Conservation (phyloP, 441 rosid genomes). For the Gossypium trilobum region DNA sequence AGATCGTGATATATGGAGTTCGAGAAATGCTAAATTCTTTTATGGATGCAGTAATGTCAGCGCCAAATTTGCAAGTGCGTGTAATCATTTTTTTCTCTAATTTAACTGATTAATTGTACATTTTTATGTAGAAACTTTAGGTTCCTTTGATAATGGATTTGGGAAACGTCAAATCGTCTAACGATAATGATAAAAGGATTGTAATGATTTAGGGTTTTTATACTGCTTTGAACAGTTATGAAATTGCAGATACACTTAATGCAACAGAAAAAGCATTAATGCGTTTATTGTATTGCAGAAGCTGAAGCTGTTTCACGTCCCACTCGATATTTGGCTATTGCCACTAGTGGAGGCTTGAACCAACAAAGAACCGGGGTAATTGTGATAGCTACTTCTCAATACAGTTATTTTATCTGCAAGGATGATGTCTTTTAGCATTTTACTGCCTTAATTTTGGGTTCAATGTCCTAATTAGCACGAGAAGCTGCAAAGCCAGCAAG, state of each 20-base stretch:
- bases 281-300: slow-evolving; percentile 33
- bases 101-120: not conserved
- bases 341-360: slow-evolving; percentile 87
- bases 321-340: slow-evolving; percentile 59
- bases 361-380: slow-evolving; percentile 87
- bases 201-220: not conserved
- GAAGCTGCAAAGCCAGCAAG: not conserved
- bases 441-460: not conserved
- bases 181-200: not conserved
- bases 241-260: not conserved
- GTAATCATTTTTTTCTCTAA: not conserved
- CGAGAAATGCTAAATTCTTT: slow-evolving; percentile 47
- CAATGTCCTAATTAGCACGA: not conserved
- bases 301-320: slow-evolving; percentile 36
- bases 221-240: not conserved
- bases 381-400: slow-evolving; percentile 13
- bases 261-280: not conserved
- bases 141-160: not conserved
- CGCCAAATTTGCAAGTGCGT: slow-evolving; percentile 56
- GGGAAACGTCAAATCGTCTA: not conserved
- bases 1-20: slow-evolving; percentile 74
- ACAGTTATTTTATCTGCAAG: not conserved
- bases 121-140: not conserved
- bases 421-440: not conserved
- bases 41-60: slow-evolving; percentile 72